These are phyloP conservation scores for Sphaerulina vaccinii DNA, from an alignment of 2,329 filamentous ascomycete genomes.

Conservation along the genomic window DNA sequence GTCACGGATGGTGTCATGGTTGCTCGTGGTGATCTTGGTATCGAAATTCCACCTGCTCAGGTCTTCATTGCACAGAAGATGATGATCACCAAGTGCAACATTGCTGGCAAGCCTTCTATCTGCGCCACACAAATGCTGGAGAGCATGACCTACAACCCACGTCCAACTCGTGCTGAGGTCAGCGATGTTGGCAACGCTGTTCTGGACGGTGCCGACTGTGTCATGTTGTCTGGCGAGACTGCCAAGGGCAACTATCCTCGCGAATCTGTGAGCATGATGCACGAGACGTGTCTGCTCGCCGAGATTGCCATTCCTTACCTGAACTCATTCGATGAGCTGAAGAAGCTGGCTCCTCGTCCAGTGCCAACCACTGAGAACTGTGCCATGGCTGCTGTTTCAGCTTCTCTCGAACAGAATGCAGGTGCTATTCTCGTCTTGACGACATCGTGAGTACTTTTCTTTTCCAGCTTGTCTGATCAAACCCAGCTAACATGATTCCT, in stretches of 20 bases:
- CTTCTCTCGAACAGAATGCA: conserved; percentile 92
- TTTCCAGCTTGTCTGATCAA: conserved; percentile 43
- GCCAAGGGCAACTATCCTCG: conserved; percentile 94
- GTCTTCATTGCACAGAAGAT: conserved; percentile 99
- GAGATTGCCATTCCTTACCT: conserved; percentile 98
- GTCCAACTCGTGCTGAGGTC: conserved; percentile 96
- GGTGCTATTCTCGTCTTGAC: conserved; percentile 95
- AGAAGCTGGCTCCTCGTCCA: conserved; percentile 76
- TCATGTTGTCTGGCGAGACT: conserved; percentile 99
- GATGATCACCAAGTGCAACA: conserved; percentile 99
- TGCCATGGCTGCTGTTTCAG: conserved; percentile 94
- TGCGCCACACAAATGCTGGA: conserved; percentile 99
- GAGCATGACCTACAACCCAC: conserved; percentile 99
- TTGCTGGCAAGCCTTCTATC: conserved; percentile 97
- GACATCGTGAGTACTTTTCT: conserved; percentile 69
- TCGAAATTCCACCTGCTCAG: conserved; percentile 97
- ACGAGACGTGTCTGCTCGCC: conserved; percentile 92
- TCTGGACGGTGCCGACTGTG: conserved; percentile 95
- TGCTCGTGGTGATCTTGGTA: conserved; percentile 95
- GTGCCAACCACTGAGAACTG: conserved; percentile 89
- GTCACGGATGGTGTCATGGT: conserved; percentile 99
- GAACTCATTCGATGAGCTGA: conserved; percentile 93
- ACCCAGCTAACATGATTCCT: background rate
- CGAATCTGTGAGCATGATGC: conserved; percentile 95
- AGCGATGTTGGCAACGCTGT: conserved; percentile 98